Percentiles rank a stretch among this genome's conserved stretches.
Evolutionary conservation across 306 rosid species (phyloP).

Genomic region (Quercus dentata): DNA sequence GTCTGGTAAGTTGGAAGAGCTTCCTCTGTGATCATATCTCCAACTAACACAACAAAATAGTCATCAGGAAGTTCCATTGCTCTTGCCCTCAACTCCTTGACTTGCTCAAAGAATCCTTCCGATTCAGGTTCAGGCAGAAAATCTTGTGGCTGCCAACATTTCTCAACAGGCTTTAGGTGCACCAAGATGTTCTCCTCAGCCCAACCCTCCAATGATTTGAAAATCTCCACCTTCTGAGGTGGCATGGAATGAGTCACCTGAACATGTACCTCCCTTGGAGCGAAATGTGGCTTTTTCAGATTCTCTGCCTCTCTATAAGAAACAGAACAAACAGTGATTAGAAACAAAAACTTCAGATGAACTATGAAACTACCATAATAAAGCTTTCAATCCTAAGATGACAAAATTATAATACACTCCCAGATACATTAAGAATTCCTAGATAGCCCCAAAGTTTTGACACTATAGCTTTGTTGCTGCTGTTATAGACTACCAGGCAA

Average conservation of each 20-base stretch:
- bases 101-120: slow-evolving; percentile 53
- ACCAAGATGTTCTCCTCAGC: slow-evolving; percentile 48
- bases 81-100: slow-evolving; percentile 53
- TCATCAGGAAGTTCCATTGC: slow-evolving; percentile 54
- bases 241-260: slow-evolving; percentile 59
- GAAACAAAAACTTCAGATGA: not conserved
- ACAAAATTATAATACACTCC: not conserved
- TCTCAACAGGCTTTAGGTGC: slow-evolving; percentile 54
- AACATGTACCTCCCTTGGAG: slow-evolving; percentile 42
- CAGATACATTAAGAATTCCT: not conserved
- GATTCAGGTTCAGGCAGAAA: slow-evolving; percentile 52
- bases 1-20: slow-evolving; percentile 65
- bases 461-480: no score
- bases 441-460: not conserved
- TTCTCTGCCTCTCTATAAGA: slow-evolving; percentile 28
- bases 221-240: slow-evolving; percentile 52
- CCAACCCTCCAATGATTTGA: slow-evolving; percentile 49
- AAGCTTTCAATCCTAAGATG: not conserved
- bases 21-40: slow-evolving; percentile 61
- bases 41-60: slow-evolving; percentile 51
- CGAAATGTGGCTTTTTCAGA: slow-evolving; percentile 21
- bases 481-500: no score
- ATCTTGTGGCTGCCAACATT: slow-evolving; percentile 63
- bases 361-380: not conserved
- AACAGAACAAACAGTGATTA: slow-evolving; percentile 1